A percentile compares a stretch with the other conserved stretches of the same genome.
These are phyloP conservation scores for Aschersonia sp. DNA, from an alignment of 2,329 filamentous ascomycete genomes.

Conservation along the genomic window DNA sequence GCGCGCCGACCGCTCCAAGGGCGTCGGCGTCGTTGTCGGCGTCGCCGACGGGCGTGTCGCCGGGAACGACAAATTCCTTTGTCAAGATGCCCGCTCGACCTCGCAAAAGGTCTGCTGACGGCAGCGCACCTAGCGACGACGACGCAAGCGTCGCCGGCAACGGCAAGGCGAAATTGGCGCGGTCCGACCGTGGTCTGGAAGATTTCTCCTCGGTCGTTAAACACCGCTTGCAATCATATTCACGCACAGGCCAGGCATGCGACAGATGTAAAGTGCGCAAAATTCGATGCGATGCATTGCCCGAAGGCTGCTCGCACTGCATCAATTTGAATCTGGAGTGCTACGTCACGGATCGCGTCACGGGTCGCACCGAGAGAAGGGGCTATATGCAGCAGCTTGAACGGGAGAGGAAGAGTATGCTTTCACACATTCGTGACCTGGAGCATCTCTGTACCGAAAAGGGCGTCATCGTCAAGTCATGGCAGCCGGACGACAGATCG, in stretches of 20 bases:
- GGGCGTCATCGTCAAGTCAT: conserved; percentile 45
- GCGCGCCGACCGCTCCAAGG: background rate
- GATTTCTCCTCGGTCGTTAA: conserved; percentile 43
- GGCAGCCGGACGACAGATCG: conserved; percentile 16
- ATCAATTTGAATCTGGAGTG: conserved; percentile 62
- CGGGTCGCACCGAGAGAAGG: conserved; percentile 62
- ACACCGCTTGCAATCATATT: conserved; percentile 38
- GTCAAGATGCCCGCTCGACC: conserved; percentile 7
- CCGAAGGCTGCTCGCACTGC: conserved; percentile 73
- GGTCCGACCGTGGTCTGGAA: conserved; percentile 30
- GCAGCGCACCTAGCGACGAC: conserved; percentile 18
- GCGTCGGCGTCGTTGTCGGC: conserved; percentile 3
- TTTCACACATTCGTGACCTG: conserved; percentile 51
- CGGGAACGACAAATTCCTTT: conserved; percentile 3
- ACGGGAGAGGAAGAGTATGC: conserved; percentile 52
- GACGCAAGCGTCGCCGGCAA: conserved; percentile 6
- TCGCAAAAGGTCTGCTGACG: conserved; percentile 23
- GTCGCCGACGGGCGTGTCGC: conserved; percentile 5
- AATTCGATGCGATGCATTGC: conserved; percentile 71
- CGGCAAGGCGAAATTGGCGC: conserved; percentile 31
- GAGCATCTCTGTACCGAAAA: conserved; percentile 48
- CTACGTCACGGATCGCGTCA: conserved; percentile 76
- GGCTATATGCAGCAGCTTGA: conserved; percentile 70
- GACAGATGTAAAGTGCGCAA: conserved; percentile 85
- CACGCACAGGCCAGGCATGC: conserved; percentile 68